phyloP scores from a whole-genome alignment of 116 monocot genomes.

The Phalaenopsis hybrid region DNA sequence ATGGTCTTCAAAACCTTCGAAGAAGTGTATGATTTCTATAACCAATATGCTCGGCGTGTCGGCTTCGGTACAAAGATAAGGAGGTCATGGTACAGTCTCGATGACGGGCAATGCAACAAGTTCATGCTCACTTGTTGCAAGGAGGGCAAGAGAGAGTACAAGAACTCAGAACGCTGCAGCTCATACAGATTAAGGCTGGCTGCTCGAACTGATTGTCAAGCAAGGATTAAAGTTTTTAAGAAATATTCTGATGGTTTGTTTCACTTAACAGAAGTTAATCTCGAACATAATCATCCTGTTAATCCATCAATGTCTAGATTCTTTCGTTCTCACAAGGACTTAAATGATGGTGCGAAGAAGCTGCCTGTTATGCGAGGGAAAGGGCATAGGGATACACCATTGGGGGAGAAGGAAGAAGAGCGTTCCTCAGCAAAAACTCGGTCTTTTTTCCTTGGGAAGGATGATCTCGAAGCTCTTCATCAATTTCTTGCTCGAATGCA shows the following conservation, averaged over 20 bases:
- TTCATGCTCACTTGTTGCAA: conserved; percentile 44
- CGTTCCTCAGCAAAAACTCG: conserved; percentile 3
- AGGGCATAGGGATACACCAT: conserved; percentile 16
- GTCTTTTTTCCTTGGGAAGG: conserved; percentile 13
- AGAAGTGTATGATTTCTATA: conserved; percentile 53
- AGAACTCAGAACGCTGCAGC: conserved; percentile 34
- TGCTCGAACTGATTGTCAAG: conserved; percentile 53
- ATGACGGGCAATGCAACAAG: conserved; percentile 42
- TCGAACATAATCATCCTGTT: conserved; percentile 61
- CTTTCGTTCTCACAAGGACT: conserved; percentile 39
- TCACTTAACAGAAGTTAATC: conserved; percentile 36
- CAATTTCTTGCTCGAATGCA: conserved; percentile 26
- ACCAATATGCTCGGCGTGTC: conserved; percentile 38
- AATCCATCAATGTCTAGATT: conserved; percentile 37
- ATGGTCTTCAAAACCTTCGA: conserved; percentile 56
- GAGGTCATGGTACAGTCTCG: conserved; percentile 38
- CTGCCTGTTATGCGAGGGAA: conserved; percentile 20
- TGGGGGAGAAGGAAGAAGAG: conserved; percentile 25
- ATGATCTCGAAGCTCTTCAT: conserved; percentile 23
- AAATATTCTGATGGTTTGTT: conserved; percentile 41
- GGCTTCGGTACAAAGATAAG: conserved; percentile 50
- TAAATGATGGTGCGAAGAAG: conserved; percentile 26
- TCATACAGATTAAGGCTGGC: conserved; percentile 39
- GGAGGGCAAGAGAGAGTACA: conserved; percentile 43
- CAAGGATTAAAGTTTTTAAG: conserved; percentile 46